Percentiles rank a stretch among this genome's conserved stretches.
phyloP scores from a whole-genome alignment of 1,284 basidiomycete species.

The Erythrobasidium hasegawianum region DNA sequence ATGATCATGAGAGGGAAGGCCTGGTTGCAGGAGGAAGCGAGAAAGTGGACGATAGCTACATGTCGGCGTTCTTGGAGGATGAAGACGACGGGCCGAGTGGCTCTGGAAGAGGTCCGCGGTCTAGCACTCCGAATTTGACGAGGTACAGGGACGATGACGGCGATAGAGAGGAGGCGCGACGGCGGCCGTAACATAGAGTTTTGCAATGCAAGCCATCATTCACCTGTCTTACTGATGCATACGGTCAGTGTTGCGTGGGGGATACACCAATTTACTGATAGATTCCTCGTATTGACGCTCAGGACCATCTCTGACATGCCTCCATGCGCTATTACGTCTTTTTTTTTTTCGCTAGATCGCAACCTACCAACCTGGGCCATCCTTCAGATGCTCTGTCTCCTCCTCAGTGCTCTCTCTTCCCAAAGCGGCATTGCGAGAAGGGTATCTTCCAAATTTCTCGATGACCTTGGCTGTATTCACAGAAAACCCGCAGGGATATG shows the following conservation, averaged over 20 bases:
- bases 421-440: constrained; percentile 26
- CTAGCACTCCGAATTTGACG: constrained; percentile 21
- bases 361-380: constrained; percentile 33
- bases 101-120: constrained; percentile 3
- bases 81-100: constrained; percentile 13
- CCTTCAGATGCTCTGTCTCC: constrained; percentile 27
- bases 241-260: no score
- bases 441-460: constrained; percentile 35
- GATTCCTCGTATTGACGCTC: no score
- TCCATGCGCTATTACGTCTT: no score
- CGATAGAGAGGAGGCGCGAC: background rate
- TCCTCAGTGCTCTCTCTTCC: constrained; percentile 26
- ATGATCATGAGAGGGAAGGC: constrained; percentile 28
- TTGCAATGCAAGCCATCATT: no score
- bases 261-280: no score
- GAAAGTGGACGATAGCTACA: constrained; percentile 27
- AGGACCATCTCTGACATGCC: no score
- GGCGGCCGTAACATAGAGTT: background rate
- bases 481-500: no score
- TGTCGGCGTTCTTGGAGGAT: constrained; percentile 30
- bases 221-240: no score
- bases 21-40: background rate
- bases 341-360: no score
- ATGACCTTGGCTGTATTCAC: constrained; percentile 30
- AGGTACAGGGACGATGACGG: background rate